These are phyloP conservation scores for Astragalus glycyphyllos DNA, from an alignment of 306 rosid genomes.

Conservation along the genomic window DNA sequence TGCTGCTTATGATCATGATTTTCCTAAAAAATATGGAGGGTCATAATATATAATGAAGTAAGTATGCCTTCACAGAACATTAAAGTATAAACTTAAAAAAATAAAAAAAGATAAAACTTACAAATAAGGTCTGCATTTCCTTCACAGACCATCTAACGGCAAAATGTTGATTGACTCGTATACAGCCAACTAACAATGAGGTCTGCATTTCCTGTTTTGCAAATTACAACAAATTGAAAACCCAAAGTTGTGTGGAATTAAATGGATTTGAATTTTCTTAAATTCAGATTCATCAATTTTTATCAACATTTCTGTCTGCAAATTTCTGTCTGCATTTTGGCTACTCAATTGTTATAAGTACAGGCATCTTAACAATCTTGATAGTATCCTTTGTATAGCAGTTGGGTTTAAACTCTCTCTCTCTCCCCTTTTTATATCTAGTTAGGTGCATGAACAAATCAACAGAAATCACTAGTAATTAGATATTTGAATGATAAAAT, in stretches of 20 bases:
- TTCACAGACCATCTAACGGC: background rate
- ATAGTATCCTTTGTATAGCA: background rate
- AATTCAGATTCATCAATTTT: background rate
- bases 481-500: background rate
- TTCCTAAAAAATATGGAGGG: too few species aligned
- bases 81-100: background rate
- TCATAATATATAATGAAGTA: background rate
- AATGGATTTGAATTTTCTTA: slow-evolving; percentile 2
- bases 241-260: background rate
- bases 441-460: background rate
- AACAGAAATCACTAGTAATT: background rate
- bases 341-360: background rate
- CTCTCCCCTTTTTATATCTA: too few species aligned
- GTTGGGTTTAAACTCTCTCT: too few species aligned
- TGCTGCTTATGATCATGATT: too few species aligned
- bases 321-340: background rate
- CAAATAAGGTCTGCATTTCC: too few species aligned
- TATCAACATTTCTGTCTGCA: background rate
- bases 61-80: background rate
- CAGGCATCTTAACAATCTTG: background rate
- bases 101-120: background rate
- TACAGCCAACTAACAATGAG: background rate
- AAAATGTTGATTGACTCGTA: background rate
- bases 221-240: background rate
- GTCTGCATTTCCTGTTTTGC: background rate